These are phyloP conservation scores for Toxicodendron radicans DNA, from an alignment of 345 rosid genomes.

Conservation along the genomic window DNA sequence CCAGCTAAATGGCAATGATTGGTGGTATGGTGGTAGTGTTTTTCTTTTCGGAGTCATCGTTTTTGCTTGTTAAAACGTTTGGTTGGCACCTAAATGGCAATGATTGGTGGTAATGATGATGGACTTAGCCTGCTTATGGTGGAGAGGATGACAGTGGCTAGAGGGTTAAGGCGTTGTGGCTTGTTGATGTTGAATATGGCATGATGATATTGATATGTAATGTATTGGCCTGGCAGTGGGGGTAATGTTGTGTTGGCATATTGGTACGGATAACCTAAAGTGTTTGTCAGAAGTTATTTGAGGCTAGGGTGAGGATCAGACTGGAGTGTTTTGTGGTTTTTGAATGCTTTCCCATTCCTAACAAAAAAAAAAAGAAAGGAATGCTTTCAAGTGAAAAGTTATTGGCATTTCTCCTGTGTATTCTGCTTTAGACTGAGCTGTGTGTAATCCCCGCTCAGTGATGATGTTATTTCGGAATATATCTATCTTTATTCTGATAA, in stretches of 20 bases:
- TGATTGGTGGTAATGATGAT: neutral
- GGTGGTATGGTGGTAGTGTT: neutral
- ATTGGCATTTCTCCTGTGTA: neutral
- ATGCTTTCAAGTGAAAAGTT: neutral
- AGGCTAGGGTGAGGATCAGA: neutral
- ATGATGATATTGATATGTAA: neutral
- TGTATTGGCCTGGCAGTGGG: neutral
- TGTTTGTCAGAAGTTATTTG: neutral
- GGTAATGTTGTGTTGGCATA: neutral
- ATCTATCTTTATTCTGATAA: neutral
- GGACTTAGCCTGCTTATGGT: neutral
- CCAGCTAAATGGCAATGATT: neutral
- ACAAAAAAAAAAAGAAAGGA: neutral
- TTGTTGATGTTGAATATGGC: neutral
- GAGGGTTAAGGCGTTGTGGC: neutral
- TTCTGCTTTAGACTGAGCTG: neutral
- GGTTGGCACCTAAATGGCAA: neutral
- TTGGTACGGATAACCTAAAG: neutral
- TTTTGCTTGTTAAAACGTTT: neutral
- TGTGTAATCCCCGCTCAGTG: neutral
- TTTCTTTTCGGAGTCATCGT: too few species aligned
- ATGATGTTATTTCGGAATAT: neutral
- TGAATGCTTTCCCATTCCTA: neutral
- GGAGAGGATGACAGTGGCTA: neutral
- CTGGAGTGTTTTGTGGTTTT: neutral